Percentiles rank a stretch among this genome's conserved stretches.
Conservation (phyloP, 305 asterid genomes). For the Solanum hybrid region DNA sequence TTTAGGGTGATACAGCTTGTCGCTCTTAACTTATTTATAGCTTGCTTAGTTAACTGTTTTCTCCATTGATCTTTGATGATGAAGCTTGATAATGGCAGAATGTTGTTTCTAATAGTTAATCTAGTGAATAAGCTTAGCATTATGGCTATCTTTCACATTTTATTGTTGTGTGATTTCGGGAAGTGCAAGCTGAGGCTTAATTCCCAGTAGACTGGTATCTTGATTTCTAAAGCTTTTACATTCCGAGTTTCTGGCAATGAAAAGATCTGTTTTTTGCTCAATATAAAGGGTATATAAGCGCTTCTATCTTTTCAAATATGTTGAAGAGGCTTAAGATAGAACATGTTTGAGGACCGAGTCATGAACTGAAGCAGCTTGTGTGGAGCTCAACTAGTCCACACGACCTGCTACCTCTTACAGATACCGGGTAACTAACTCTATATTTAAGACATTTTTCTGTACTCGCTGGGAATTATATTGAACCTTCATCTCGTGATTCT, state of each 20-base stretch:
- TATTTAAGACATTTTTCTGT: not conserved
- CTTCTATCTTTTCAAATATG: not conserved
- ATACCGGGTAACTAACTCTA: not conserved
- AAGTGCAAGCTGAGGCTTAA: not conserved
- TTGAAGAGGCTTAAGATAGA: not conserved
- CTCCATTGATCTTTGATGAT: not conserved
- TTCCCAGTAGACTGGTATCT: not conserved
- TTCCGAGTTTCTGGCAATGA: not conserved
- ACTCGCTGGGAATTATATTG: not conserved
- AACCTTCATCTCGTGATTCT: not conserved
- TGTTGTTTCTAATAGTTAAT: not conserved
- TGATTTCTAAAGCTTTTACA: not conserved
- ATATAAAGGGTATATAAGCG: not conserved
- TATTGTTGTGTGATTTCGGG: not conserved
- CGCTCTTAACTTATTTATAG: not conserved
- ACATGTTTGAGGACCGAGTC: not conserved
- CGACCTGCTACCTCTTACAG: not conserved
- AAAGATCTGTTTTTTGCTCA: not conserved
- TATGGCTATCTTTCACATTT: not conserved
- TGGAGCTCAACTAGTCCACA: not conserved
- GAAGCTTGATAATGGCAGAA: not conserved
- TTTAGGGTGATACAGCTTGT: not conserved
- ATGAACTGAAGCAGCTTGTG: not conserved
- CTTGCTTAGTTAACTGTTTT: not conserved
- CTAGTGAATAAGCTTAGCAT: not conserved